Evolutionary conservation across 345 rosid species (phyloP).

Genomic region (Brassica cretica): DNA sequence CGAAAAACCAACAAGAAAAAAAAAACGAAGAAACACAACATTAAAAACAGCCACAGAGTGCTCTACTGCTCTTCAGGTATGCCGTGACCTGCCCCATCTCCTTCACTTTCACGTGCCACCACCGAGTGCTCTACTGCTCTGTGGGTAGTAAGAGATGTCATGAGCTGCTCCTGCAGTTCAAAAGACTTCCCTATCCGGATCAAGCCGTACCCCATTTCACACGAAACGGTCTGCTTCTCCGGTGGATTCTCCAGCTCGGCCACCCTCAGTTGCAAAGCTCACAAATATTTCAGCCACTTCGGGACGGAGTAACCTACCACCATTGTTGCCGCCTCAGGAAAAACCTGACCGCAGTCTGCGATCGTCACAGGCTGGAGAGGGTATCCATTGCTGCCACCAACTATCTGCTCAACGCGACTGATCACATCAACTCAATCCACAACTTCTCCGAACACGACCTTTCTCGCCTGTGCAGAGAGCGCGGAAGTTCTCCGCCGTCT

Average conservation of each 20-base stretch:
- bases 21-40: background rate
- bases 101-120: background rate
- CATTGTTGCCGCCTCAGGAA: too few species aligned
- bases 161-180: background rate
- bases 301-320: too few species aligned
- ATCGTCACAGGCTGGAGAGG: too few species aligned
- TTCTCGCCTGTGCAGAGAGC: background rate
- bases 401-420: too few species aligned
- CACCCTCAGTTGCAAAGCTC: background rate
- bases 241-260: background rate
- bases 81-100: background rate
- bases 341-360: too few species aligned
- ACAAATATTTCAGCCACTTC: too few species aligned
- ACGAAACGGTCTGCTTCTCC: background rate
- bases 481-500: background rate
- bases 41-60: background rate
- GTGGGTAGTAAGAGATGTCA: background rate
- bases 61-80: background rate
- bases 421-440: too few species aligned
- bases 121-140: too few species aligned
- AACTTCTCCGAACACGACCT: background rate
- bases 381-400: too few species aligned
- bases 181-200: background rate
- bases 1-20: background rate
- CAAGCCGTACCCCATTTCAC: background rate